Conservation (phyloP, 2,329 filamentous ascomycete genomes). For the Leptodontidium sp. region DNA sequence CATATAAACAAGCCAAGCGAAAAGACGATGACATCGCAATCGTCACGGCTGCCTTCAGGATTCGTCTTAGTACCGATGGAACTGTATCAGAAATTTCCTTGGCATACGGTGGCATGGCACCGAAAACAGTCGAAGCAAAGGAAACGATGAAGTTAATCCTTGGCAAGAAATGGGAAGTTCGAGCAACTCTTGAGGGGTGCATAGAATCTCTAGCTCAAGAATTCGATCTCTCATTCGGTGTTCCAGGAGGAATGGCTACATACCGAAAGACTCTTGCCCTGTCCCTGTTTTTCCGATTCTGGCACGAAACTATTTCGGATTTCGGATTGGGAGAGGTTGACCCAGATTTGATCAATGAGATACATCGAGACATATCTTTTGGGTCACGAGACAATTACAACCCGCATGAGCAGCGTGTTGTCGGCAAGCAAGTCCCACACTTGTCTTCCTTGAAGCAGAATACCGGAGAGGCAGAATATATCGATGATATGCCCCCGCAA, state of each 20-base stretch:
- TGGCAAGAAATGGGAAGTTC: conserved; percentile 80
- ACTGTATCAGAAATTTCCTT: conserved; percentile 77
- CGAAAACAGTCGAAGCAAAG: conserved; percentile 82
- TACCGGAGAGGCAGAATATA: conserved; percentile 93
- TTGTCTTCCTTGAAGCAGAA: conserved; percentile 90
- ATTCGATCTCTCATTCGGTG: conserved; percentile 85
- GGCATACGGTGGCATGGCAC: conserved; percentile 94
- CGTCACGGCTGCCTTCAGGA: conserved; percentile 83
- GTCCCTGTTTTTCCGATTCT: conserved; percentile 95
- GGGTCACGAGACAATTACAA: conserved; percentile 78
- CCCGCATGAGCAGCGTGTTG: conserved; percentile 79
- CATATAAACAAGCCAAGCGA: conserved; percentile 94
- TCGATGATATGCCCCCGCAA: conserved; percentile 86
- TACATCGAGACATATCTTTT: conserved; percentile 81
- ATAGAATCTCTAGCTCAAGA: conserved; percentile 86
- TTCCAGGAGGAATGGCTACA: conserved; percentile 95
- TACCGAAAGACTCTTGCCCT: conserved; percentile 89
- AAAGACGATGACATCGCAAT: conserved; percentile 99
- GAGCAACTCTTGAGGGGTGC: conserved; percentile 81
- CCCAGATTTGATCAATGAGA: conserved; percentile 78
- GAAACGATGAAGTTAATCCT: conserved; percentile 75
- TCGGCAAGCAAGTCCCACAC: conserved; percentile 84
- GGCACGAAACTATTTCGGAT: conserved; percentile 80
- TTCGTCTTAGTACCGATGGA: conserved; percentile 73
- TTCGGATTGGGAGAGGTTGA: conserved; percentile 66